A percentile compares a stretch with the other conserved stretches of the same genome.
Conservation (phyloP, 805 yeast species). For the Blastobotrys mokoenaii region DNA sequence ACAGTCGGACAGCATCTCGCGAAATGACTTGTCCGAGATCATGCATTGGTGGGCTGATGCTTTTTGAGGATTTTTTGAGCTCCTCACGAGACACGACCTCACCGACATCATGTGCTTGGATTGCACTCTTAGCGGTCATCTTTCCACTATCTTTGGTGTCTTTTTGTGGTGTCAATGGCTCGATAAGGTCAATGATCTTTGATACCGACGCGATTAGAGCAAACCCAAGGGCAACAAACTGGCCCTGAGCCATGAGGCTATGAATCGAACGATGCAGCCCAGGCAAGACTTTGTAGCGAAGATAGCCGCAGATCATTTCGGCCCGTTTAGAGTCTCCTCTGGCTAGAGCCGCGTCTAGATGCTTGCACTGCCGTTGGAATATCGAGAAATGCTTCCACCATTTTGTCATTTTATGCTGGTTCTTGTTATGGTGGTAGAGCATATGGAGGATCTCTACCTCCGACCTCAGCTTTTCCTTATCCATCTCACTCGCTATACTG, state of each 20-base stretch:
- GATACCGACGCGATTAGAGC: slow-evolving; percentile 52
- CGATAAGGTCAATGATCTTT: slow-evolving; percentile 30
- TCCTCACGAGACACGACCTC: too few relatives aligned
- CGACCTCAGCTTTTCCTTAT: slow-evolving; percentile 21
- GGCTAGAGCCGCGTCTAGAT: slow-evolving; percentile 12
- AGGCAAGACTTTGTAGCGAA: slow-evolving; percentile 33
- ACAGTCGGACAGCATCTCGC: slow-evolving; percentile 2
- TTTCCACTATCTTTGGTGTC: background rate
- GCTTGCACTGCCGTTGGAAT: slow-evolving; percentile 41
- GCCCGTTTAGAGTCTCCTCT: slow-evolving; percentile 3
- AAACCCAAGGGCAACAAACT: slow-evolving; percentile 67
- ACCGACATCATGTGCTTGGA: too few relatives aligned
- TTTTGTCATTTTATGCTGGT: slow-evolving; percentile 61
- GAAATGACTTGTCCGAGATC: slow-evolving; percentile 19
- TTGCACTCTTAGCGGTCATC: background rate
- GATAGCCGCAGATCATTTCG: slow-evolving; percentile 19
- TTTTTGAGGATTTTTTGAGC: background rate
- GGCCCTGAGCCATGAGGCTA: slow-evolving; percentile 64
- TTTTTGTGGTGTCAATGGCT: background rate
- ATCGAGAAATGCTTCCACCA: slow-evolving; percentile 75
- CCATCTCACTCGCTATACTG: too few relatives aligned
- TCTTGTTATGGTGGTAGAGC: slow-evolving; percentile 60
- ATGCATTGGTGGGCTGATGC: background rate
- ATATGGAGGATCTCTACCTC: slow-evolving; percentile 58
- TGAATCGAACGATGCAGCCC: slow-evolving; percentile 54